Percentiles rank a stretch among this genome's conserved stretches.
Conservation (phyloP, 192 early-diverging fungal genomes). For the Allomyces macrogynus region DNA sequence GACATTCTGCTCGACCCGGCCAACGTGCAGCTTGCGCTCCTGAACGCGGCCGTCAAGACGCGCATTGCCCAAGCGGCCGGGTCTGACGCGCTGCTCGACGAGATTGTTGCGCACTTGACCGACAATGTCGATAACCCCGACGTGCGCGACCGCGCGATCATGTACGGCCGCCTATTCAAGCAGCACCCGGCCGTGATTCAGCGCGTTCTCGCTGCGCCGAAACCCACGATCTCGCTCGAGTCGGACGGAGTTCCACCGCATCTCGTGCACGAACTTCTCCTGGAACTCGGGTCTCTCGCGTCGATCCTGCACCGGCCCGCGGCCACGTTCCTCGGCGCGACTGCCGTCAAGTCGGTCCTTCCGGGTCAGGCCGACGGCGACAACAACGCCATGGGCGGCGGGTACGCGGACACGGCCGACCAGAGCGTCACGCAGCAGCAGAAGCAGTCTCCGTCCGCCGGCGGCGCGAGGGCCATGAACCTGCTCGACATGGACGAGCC, state of each 20-base stretch:
- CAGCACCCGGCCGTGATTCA: slow-evolving; percentile 83
- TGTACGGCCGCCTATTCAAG: slow-evolving; percentile 92
- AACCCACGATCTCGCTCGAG: slow-evolving; percentile 77
- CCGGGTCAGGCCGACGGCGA: not conserved
- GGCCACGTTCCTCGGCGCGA: slow-evolving; percentile 54
- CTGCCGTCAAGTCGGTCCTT: slow-evolving; percentile 5
- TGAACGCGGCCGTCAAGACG: slow-evolving; percentile 90
- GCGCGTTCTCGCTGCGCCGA: slow-evolving; percentile 7
- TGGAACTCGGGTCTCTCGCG: slow-evolving; percentile 69
- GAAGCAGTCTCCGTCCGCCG: slow-evolving; percentile 1
- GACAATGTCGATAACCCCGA: slow-evolving; percentile 93
- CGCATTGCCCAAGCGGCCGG: slow-evolving; percentile 81
- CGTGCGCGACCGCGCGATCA: slow-evolving; percentile 88
- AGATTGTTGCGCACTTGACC: slow-evolving; percentile 84
- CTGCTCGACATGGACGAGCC: not conserved
- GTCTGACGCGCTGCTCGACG: slow-evolving; percentile 82
- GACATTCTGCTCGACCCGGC: slow-evolving; percentile 74
- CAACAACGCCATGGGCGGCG: not conserved
- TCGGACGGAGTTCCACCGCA: slow-evolving; percentile 73
- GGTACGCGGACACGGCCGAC: not conserved
- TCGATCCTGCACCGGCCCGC: slow-evolving; percentile 86
- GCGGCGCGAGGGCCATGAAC: slow-evolving; percentile 8
- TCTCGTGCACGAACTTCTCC: slow-evolving; percentile 68
- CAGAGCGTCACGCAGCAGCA: slow-evolving; percentile 3
- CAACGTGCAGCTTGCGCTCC: slow-evolving; percentile 74